Percentiles rank a stretch among this genome's conserved stretches.
Evolutionary conservation across 169 alveolate species (phyloP).

Genomic region (Toxoplasma gondii): DNA sequence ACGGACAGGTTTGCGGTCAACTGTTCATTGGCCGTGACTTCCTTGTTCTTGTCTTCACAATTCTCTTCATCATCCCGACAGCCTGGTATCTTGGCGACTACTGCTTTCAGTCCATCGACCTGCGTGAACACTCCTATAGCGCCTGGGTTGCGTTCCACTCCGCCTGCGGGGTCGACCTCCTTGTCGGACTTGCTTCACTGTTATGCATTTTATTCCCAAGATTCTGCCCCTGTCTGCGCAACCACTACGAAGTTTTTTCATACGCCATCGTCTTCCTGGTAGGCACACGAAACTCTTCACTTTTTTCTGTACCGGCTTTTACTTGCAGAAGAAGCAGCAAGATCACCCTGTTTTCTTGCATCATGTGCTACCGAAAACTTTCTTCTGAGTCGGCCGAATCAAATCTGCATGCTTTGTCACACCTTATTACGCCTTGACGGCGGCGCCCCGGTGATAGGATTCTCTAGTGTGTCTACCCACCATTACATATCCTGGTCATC

Average conservation of each 20-base stretch:
- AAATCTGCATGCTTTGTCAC: too few species aligned
- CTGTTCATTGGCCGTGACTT: conserved; percentile 45
- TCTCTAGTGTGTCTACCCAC: too few species aligned
- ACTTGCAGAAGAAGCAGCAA: too few species aligned
- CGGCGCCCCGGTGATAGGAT: too few species aligned
- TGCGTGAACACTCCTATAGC: background rate
- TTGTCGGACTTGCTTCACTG: background rate
- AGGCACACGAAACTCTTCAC: background rate
- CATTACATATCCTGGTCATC: too few species aligned
- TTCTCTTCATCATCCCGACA: conserved; percentile 37
- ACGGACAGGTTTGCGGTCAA: conserved; percentile 40
- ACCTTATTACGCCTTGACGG: too few species aligned
- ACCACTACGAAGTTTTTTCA: conserved; percentile 36
- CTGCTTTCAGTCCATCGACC: conserved; percentile 22
- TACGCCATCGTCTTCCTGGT: conserved; percentile 47
- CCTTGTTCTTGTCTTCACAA: conserved; percentile 17
- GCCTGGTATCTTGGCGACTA: conserved; percentile 27
- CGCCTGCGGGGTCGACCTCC: conserved; percentile 25
- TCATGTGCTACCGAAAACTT: too few species aligned
- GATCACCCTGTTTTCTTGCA: too few species aligned
- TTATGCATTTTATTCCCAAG: background rate
- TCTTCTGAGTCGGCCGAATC: too few species aligned
- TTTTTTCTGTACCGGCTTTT: background rate
- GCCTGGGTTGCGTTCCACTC: conserved; percentile 54
- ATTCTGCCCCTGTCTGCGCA: background rate